These are phyloP conservation scores for Podaxis carcinomalis DNA, from an alignment of 768 basidiomycete genomes.

Conservation along the genomic window DNA sequence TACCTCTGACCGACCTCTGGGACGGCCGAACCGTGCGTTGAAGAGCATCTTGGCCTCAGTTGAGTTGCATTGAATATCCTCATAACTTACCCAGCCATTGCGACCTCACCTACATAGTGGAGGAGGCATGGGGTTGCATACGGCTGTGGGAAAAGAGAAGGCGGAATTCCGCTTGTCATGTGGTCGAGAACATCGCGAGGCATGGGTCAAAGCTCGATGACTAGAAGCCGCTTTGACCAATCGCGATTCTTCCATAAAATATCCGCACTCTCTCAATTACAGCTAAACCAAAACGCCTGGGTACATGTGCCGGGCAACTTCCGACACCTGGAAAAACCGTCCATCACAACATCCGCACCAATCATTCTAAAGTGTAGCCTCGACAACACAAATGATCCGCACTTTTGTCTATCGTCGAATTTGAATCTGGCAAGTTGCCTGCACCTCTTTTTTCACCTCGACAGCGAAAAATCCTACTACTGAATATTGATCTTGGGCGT, in stretches of 20 bases:
- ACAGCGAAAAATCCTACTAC: not conserved
- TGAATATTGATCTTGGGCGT: not conserved
- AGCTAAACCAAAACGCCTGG: not conserved
- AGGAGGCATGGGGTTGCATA: not conserved
- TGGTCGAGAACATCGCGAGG: not conserved
- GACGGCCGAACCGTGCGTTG: not conserved
- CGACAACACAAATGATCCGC: not conserved
- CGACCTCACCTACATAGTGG: not conserved
- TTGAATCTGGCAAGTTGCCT: not conserved
- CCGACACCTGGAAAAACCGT: not conserved
- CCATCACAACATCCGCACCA: not conserved
- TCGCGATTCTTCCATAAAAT: not conserved
- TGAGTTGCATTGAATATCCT: not conserved
- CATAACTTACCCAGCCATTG: not conserved
- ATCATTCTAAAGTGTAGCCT: not conserved
- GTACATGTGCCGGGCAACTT: not conserved
- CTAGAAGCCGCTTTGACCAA: not conserved
- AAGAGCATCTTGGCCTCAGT: not conserved
- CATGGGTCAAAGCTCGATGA: not conserved
- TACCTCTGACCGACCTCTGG: not conserved
- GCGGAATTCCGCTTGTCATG: not conserved
- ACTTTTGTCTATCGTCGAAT: not conserved
- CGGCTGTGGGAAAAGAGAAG: not conserved
- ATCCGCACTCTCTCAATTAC: not conserved
- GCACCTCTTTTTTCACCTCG: not conserved